Base-by-base conservation (phyloP, 225 moss, liverwort and hornwort genomes). In the Pseudisothecium myosuroides region DNA sequence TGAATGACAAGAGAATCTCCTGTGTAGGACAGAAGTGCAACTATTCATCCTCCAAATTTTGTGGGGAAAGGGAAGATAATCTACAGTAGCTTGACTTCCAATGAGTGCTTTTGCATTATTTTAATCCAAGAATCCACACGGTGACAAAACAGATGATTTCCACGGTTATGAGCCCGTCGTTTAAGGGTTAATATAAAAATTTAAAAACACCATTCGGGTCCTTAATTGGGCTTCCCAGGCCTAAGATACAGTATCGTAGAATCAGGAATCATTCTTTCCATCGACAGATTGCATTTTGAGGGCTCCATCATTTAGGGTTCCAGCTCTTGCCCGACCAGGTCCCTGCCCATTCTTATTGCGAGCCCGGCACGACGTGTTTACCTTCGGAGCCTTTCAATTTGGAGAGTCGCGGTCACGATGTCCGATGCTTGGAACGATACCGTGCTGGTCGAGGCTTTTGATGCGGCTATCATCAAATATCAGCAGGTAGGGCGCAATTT, bases 371-470 rank as follows among this genome's bases (percentile, higher is more conserved):
- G 23, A 62, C 80, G 47, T 7, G 28, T 26, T 55, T 17, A 32
- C 45, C 60, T 37, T 7, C 36, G n/a, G 31, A 58, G 36, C 71
- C 29, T 55, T 52, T 14, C 12, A n/a, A 67, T 32, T 37, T 49
- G 37, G 73, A 66, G 64, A 56, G 29, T 71, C 39, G 28, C 64
- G 62, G 8, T 61, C 59, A 39, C 66, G 45, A 91, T 91, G 91
- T 62, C 86, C 21, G 83, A 88, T 29, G 77, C 68, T n/a, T 89
- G 91, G 89, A 87, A 86, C 31, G 71, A 91, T 78, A 14, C 63
- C 45, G 64, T 83, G 76, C 72, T 91, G 45, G 83, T 89, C 56
- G 71, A 91, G 86, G 78, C 91, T 45, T 91, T 91, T 72, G 83
- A 89, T 62, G 61, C 61, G 17, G 86, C 91, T 54, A 63, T 89